Percentiles rank a stretch among this genome's conserved stretches.
These are phyloP conservation scores for Parathielavia appendiculata DNA, from an alignment of 495 filamentous ascomycete genomes.

Conservation along the genomic window DNA sequence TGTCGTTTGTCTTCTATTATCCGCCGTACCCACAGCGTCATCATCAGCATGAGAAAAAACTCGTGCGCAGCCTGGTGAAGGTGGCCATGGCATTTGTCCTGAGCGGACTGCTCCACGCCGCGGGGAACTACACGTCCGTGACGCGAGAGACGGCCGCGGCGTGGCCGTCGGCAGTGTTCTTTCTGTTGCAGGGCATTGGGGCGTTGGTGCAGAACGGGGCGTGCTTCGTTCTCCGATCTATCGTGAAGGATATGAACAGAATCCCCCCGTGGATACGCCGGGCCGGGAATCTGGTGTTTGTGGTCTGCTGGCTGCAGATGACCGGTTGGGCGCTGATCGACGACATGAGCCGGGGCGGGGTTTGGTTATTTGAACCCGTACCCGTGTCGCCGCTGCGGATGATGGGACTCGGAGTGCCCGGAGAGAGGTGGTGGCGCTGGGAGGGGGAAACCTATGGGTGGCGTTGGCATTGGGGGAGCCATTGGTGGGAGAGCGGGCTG, in stretches of 20 bases:
- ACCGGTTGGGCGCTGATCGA: constrained; percentile 51
- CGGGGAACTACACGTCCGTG: constrained; percentile 49
- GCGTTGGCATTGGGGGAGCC: constrained; percentile 44
- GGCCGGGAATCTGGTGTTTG: constrained; percentile 49
- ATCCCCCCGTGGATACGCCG: constrained; percentile 38
- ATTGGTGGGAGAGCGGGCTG: constrained; percentile 64
- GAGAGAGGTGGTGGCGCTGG: constrained; percentile 53
- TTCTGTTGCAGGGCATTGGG: constrained; percentile 50
- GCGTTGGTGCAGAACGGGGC: constrained; percentile 44
- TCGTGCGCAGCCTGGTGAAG: constrained; percentile 27
- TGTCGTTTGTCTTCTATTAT: neutral
- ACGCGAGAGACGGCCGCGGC: constrained; percentile 13
- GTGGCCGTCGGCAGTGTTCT: constrained; percentile 48
- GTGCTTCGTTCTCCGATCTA: neutral
- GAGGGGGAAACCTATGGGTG: constrained; percentile 47
- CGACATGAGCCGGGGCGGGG: constrained; percentile 56
- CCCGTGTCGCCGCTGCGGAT: constrained; percentile 56
- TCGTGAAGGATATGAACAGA: too few species aligned
- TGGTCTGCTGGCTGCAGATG: constrained; percentile 52
- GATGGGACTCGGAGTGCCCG: constrained; percentile 49
- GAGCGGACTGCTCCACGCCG: constrained; percentile 56
- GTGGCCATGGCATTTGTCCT: constrained; percentile 47
- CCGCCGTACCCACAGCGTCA: neutral
- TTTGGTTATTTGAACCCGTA: constrained; percentile 67
- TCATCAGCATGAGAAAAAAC: neutral